A percentile compares a stretch with the other conserved stretches of the same genome.
Evolutionary conservation across 768 basidiomycete species (phyloP).

Genomic region (Solioccasus polychromus): DNA sequence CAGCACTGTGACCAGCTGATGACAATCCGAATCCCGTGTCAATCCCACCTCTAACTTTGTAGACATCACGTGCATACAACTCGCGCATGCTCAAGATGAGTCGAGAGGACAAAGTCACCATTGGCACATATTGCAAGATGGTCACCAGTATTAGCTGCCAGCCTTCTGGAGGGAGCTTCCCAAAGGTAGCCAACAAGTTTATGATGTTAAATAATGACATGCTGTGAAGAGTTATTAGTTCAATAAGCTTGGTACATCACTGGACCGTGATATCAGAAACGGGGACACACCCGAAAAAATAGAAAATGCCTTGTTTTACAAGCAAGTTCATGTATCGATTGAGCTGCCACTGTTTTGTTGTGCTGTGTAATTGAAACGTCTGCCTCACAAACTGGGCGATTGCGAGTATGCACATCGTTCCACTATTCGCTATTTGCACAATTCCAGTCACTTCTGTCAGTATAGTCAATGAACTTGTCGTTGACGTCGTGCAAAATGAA

Average conservation of each 20-base stretch:
- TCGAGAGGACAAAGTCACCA: background rate
- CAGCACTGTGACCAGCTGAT: too few relatives aligned
- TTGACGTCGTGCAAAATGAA: background rate
- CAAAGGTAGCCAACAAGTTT: background rate
- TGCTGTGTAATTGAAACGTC: background rate
- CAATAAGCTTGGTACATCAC: background rate
- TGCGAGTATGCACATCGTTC: background rate
- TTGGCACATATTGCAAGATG: background rate
- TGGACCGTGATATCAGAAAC: too few relatives aligned
- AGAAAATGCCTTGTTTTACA: conserved; percentile 5
- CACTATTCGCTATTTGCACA: background rate
- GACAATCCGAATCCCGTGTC: conserved; percentile 1
- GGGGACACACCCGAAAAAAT: conserved; percentile 7
- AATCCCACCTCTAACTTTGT: background rate
- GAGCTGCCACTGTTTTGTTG: conserved; percentile 1
- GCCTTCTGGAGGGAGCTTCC: background rate
- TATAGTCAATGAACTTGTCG: background rate
- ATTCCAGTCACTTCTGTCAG: background rate
- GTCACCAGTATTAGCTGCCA: background rate
- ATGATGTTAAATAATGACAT: background rate
- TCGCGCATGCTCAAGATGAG: background rate
- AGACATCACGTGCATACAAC: background rate
- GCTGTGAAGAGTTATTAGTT: background rate
- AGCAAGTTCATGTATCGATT: conserved; percentile 7
- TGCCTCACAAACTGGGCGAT: conserved; percentile 2